These are phyloP conservation scores for Podila clonocystis DNA, from an alignment of 192 early-diverging fungal species.

Conservation along the genomic window DNA sequence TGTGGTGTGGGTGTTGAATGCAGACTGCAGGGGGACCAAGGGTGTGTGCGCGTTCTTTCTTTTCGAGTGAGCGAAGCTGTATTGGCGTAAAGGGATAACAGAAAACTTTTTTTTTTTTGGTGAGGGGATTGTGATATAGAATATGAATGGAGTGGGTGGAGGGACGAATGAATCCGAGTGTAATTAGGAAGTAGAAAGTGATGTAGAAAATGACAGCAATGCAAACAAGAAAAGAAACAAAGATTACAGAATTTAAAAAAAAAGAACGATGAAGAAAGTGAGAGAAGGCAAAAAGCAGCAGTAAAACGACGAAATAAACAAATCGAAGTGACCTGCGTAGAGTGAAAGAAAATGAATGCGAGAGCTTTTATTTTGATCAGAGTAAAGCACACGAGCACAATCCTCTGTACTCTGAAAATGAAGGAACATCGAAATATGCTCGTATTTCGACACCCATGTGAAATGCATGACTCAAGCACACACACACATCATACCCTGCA, in stretches of 20 bases:
- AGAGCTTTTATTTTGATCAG: neutral
- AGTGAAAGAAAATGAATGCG: too few relatives aligned
- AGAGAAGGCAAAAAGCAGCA: constrained; percentile 3
- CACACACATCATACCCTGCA: neutral
- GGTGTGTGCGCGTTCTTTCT: too few relatives aligned
- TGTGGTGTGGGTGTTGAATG: neutral
- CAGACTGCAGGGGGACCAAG: too few relatives aligned
- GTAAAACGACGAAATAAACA: neutral
- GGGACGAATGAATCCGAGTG: too few relatives aligned
- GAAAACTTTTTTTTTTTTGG: too few relatives aligned
- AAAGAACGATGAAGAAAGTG: neutral
- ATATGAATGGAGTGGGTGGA: too few relatives aligned
- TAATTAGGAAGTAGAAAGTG: neutral
- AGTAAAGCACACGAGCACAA: neutral
- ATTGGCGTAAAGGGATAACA: too few relatives aligned
- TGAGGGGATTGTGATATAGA: too few relatives aligned
- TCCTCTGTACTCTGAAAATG: neutral
- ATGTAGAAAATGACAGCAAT: neutral
- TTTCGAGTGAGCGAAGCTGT: too few relatives aligned
- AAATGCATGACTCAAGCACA: neutral
- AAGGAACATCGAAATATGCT: too few relatives aligned
- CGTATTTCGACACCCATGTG: neutral
- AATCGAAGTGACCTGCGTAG: neutral
- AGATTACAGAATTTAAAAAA: constrained; percentile 1
- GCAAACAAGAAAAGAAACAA: constrained; percentile 9